phyloP scores from a whole-genome alignment of 176 grass and related monocot species.

The Carex cristatella region DNA sequence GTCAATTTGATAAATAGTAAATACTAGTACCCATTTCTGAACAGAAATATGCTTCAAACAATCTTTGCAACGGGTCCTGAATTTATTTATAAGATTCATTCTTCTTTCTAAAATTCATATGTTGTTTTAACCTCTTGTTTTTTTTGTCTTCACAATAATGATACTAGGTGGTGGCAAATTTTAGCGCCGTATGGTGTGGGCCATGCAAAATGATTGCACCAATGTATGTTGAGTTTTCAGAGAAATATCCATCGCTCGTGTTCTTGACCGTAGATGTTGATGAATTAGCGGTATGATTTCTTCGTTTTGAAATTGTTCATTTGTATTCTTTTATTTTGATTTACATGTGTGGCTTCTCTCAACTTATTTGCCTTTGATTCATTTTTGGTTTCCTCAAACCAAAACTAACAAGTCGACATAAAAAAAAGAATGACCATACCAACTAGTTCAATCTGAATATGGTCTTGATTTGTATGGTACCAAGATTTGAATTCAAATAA shows the following conservation, averaged over 20 bases:
- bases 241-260: slow-evolving; percentile 48
- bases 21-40: neutral
- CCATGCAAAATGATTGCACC: slow-evolving; percentile 56
- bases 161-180: slow-evolving; percentile 61
- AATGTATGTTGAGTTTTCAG: slow-evolving; percentile 41
- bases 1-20: neutral
- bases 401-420: neutral
- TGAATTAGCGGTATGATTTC: slow-evolving; percentile 42
- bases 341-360: neutral
- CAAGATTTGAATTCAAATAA: neutral
- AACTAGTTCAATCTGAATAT: neutral
- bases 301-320: neutral
- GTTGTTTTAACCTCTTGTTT: neutral
- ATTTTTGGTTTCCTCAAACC: neutral
- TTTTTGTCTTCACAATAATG: neutral
- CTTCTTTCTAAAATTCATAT: neutral
- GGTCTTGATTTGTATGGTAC: neutral
- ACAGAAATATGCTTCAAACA: neutral
- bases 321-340: neutral
- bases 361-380: neutral
- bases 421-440: neutral
- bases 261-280: slow-evolving; percentile 70
- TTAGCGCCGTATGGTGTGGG: slow-evolving; percentile 63
- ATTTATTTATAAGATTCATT: neutral
- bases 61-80: neutral